Base-by-base conservation (phyloP, 163 green algal genomes). In the Volvox carteri region DNA sequence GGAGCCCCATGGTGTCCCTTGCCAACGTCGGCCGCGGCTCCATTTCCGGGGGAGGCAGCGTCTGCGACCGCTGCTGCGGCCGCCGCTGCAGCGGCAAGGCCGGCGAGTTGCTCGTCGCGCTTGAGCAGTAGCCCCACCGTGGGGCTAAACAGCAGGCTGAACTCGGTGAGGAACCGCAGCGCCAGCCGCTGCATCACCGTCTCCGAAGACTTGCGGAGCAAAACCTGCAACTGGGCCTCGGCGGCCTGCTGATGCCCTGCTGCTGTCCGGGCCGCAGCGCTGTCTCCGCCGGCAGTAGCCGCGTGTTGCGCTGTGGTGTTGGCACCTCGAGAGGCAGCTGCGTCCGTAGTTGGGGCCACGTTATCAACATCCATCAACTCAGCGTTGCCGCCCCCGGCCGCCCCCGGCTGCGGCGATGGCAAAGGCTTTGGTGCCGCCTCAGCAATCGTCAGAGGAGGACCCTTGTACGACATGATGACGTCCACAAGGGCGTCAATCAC, bases 401-500 rank as follows among this genome's bases (percentile, higher is more conserved):
- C 80, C 79, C 78, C 60, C 62, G 76, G 42, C 33, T 33, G 19
- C 16, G 42, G 18, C 12, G 28, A 65, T 65, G 54, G 19, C 75
- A 86, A 56, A 42, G 56, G 37, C 14, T 62, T 30, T 48, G 39
- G 70, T n/a, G 25, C 16, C 25, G 65, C 18, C 58, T 39, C 44
- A 42, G 86, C 35, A 28, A 39, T 1, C 23, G 72, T 30, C 18
- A 56, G 74, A 41, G 48, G 28, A 30, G 78, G 78, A 6, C 74
- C 90, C 65, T 95, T 89, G 88, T 95, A 97, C 56, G 92, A 77
- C 86, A 97, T 92, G 46, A 98, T 81, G 0, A 96, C 90, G 16
- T 97, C 94, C 78, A 98, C 86, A 58, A 99, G 94, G 68, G 90
- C 89, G 84, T 98, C 95, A 23, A 98, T 93, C 11, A 98, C 93